phyloP scores from a whole-genome alignment of 2,329 filamentous ascomycete genomes.

The Alternaria gaisen region DNA sequence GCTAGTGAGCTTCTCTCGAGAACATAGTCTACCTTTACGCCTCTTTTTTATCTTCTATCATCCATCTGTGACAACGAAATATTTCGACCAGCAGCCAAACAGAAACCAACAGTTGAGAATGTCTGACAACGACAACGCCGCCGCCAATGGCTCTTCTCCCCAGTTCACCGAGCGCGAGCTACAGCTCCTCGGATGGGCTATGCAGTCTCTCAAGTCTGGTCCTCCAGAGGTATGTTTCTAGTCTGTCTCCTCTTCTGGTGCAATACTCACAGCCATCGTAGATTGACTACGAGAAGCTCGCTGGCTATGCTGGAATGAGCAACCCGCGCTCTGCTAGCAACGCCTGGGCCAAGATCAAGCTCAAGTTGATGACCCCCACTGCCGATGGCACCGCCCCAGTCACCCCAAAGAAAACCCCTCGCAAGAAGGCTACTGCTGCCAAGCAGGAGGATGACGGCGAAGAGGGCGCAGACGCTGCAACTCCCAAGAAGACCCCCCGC shows the following conservation, averaged over 20 bases:
- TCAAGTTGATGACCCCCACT: conserved; percentile 35
- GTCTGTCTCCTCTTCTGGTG: not conserved
- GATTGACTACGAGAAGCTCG: conserved; percentile 52
- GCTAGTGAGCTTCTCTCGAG: conserved; percentile 6
- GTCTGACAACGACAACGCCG: conserved; percentile 35
- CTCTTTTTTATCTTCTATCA: conserved; percentile 1
- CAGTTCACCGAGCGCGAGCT: conserved; percentile 49
- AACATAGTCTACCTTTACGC: conserved; percentile 1
- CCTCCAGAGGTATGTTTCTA: conserved; percentile 41
- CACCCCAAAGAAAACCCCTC: conserved; percentile 35
- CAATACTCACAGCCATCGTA: conserved; percentile 24
- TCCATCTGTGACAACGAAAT: not conserved
- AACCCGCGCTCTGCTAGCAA: conserved; percentile 51
- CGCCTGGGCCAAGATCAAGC: conserved; percentile 48
- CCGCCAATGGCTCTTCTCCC: conserved; percentile 15
- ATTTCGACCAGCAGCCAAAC: not conserved
- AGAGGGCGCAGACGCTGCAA: conserved; percentile 22
- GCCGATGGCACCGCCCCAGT: conserved; percentile 18
- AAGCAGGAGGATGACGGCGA: conserved; percentile 22
- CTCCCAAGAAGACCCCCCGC: conserved; percentile 40
- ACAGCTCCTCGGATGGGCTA: conserved; percentile 47
- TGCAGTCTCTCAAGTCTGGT: conserved; percentile 50
- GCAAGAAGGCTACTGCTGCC: conserved; percentile 25
- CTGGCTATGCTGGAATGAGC: conserved; percentile 46
- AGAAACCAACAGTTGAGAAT: conserved; percentile 22